These are phyloP conservation scores for Saccharomycopsis javanensis DNA, from an alignment of 805 yeast species.

Conservation along the genomic window DNA sequence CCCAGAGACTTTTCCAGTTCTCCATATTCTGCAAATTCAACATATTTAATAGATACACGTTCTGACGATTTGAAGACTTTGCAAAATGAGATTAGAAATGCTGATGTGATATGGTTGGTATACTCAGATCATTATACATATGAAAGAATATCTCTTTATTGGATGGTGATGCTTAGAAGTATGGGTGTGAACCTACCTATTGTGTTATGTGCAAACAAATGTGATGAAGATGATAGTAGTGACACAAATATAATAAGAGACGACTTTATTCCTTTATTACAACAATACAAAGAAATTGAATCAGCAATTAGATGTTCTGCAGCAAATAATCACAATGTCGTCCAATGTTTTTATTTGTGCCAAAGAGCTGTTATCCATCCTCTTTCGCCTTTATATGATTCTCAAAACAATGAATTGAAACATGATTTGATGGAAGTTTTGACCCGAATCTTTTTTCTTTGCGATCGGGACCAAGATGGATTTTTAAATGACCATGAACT, in stretches of 20 bases:
- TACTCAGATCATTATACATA: slow-evolving; percentile 92
- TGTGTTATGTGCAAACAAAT: slow-evolving; percentile 80
- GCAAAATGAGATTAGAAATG: slow-evolving; percentile 66
- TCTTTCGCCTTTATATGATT: slow-evolving; percentile 82
- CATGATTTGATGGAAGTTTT: slow-evolving; percentile 70
- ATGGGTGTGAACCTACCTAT: slow-evolving; percentile 91
- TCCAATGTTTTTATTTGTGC: slow-evolving; percentile 86
- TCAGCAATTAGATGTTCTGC: slow-evolving; percentile 88
- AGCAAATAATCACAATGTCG: slow-evolving; percentile 70
- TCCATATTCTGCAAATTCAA: slow-evolving; percentile 50
- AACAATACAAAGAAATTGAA: slow-evolving; percentile 91
- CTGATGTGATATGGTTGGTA: slow-evolving; percentile 91
- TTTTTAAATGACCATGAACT: slow-evolving; percentile 64
- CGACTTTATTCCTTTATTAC: slow-evolving; percentile 75
- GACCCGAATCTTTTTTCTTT: slow-evolving; percentile 68
- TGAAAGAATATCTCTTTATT: slow-evolving; percentile 81
- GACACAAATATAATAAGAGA: slow-evolving; percentile 38
- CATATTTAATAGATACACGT: slow-evolving; percentile 73
- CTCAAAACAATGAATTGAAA: slow-evolving; percentile 77
- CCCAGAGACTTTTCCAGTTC: slow-evolving; percentile 61
- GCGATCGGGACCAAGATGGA: slow-evolving; percentile 90
- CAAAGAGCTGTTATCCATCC: slow-evolving; percentile 92
- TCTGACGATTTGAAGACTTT: slow-evolving; percentile 51
- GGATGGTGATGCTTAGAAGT: slow-evolving; percentile 91
- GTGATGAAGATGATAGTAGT: slow-evolving; percentile 33